A percentile compares a stretch with the other conserved stretches of the same genome.
Evolutionary conservation across 371 early-diverging fungal genomes (phyloP).

Genomic region (Haplosporangium sp.): DNA sequence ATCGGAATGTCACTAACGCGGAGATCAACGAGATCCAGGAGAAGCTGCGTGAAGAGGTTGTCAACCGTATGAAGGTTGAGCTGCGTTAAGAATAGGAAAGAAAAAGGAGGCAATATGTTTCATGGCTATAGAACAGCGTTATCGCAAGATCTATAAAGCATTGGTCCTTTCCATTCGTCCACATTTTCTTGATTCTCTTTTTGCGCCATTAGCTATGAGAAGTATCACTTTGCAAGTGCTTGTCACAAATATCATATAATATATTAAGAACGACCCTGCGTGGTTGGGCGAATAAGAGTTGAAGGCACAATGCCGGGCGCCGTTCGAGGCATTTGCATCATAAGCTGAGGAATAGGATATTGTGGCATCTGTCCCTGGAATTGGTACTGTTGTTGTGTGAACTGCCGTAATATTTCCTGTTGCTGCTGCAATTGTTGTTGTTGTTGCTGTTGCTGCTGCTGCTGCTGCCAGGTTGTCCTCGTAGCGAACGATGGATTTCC

Average conservation of each 20-base stretch:
- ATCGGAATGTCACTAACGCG: slow-evolving; percentile 91
- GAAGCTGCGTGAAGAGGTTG: slow-evolving; percentile 75
- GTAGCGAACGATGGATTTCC: slow-evolving; percentile 7
- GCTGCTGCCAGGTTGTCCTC: slow-evolving; percentile 33
- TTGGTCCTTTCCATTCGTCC: no score
- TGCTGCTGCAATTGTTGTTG: slow-evolving; percentile 2
- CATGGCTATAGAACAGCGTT: not conserved
- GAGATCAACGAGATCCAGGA: slow-evolving; percentile 94
- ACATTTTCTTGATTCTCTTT: no score
- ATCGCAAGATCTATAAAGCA: no score
- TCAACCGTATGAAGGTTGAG: slow-evolving; percentile 75
- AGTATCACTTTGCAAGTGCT: no score
- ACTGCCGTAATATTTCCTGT: not conserved
- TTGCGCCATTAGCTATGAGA: no score
- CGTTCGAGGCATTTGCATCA: not conserved
- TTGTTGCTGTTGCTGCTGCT: slow-evolving; percentile 14
- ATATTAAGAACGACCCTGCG: no score
- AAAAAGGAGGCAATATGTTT: not conserved
- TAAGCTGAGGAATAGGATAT: not conserved
- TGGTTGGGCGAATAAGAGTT: no score
- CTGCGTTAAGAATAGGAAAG: slow-evolving; percentile 69
- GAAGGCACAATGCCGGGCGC: not conserved
- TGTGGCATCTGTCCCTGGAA: not conserved
- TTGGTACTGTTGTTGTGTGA: not conserved
- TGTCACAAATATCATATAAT: no score